These are phyloP conservation scores for Yamadazyma sp. DNA, from an alignment of 805 yeast genomes.

Conservation along the genomic window DNA sequence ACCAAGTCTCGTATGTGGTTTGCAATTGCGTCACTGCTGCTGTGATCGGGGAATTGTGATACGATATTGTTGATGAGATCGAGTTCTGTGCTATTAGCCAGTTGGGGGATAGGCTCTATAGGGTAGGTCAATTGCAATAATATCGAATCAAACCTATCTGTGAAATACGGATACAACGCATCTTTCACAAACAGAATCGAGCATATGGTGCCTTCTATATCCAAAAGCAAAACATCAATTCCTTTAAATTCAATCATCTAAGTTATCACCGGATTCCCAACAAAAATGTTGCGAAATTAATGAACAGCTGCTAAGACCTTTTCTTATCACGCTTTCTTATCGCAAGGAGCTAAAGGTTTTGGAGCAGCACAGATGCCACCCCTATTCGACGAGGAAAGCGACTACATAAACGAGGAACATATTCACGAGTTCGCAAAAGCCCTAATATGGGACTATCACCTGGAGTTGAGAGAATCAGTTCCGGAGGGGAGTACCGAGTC, in stretches of 20 bases:
- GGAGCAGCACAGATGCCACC: no score
- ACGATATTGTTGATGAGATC: conserved; percentile 30
- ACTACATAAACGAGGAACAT: conserved; percentile 35
- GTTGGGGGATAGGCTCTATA: conserved; percentile 9
- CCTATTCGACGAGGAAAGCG: conserved; percentile 13
- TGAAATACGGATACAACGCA: conserved; percentile 72
- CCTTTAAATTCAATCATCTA: not conserved
- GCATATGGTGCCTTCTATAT: conserved; percentile 92
- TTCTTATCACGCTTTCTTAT: no score
- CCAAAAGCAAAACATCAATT: conserved; percentile 36
- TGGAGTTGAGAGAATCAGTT: conserved; percentile 23
- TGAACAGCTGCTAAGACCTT: no score
- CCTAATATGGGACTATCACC: conserved; percentile 36
- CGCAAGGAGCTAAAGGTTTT: no score
- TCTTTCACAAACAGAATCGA: conserved; percentile 88
- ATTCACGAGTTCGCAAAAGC: conserved; percentile 43
- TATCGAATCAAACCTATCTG: conserved; percentile 45
- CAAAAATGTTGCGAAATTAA: conserved; percentile 4
- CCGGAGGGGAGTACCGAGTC: conserved; percentile 1
- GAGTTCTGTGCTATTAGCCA: conserved; percentile 13
- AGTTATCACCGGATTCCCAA: not conserved
- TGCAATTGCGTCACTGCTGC: conserved; percentile 32
- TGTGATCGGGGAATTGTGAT: conserved; percentile 45
- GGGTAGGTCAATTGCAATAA: conserved; percentile 35
- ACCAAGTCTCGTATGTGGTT: conserved; percentile 60